Percentiles rank a stretch among this genome's conserved stretches.
phyloP scores from a whole-genome alignment of 768 basidiomycete species.

The Tylopilus plumbeoviolaceoides region DNA sequence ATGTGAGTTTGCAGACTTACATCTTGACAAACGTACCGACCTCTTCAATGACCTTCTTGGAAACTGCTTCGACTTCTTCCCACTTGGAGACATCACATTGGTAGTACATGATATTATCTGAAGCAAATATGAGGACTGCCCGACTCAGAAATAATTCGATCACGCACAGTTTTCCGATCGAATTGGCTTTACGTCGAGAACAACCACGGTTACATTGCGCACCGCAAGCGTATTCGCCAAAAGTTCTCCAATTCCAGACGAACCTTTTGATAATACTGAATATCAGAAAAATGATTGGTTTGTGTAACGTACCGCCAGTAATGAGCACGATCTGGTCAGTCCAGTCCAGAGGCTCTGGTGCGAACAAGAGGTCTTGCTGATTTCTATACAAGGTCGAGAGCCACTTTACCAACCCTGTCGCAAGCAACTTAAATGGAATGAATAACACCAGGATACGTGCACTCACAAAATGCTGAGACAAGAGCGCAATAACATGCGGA shows the following conservation, averaged over 20 bases:
- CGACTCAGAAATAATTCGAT: neutral
- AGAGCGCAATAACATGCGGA: conserved; percentile 53
- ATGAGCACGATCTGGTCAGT: conserved; percentile 84
- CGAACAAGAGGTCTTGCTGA: conserved; percentile 60
- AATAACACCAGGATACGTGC: neutral
- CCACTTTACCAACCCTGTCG: conserved; percentile 65
- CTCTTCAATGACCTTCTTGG: conserved; percentile 74
- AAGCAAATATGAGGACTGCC: conserved; percentile 3
- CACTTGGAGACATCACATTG: conserved; percentile 90
- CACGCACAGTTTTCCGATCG: conserved; percentile 69
- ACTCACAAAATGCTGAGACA: conserved; percentile 68
- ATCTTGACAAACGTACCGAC: conserved; percentile 35
- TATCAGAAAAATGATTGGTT: neutral
- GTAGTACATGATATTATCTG: conserved; percentile 81
- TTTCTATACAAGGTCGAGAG: conserved; percentile 71
- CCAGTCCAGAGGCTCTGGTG: conserved; percentile 71
- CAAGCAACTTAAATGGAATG: conserved; percentile 2
- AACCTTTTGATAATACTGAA: conserved; percentile 43
- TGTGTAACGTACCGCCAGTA: conserved; percentile 70
- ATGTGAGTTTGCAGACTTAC: neutral
- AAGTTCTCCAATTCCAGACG: conserved; percentile 86
- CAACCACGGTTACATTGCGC: conserved; percentile 77
- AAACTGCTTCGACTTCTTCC: conserved; percentile 75
- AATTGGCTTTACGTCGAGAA: conserved; percentile 80
- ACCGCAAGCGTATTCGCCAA: conserved; percentile 85